Evolutionary conservation across 345 rosid genomes (phyloP), one percentile per base, ranked within the genome.

Genomic region (Cardiospermum halicacabum): DNA sequence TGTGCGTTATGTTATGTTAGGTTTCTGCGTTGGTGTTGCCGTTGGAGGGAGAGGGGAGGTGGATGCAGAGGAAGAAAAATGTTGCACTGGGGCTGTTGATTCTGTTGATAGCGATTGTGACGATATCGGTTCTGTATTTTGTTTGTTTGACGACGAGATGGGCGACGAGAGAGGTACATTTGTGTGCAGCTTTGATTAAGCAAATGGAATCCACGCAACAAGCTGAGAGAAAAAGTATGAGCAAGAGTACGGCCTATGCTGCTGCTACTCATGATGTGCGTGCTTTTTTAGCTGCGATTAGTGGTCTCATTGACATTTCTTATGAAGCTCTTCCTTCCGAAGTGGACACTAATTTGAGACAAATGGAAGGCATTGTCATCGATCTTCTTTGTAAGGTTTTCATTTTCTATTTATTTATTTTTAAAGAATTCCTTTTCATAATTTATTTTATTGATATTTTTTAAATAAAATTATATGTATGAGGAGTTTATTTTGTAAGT

Each of bases 221-320:
- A 37, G 96, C 97, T 1, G 84, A 87, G 75, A 65, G 85, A 58
- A 90, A 90, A 63, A 86, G 89, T 60, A 85, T 81, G 86, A 85
- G 82, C 65, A 93, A 86, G 81, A 85, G 86, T 71, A 71, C 69
- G 30, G 94, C 87, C 1, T 83, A 88, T 53, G 86, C 94, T 37
- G 79, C 64, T 21, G 97, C 94, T 16, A 88, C 89, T 72, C 98
- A 93, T 18, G 96, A 93, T 50, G 84, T 90, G 71, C 81, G 95
- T 0, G 82, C 86, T 2, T 66, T 82, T 1, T 68, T 92, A 24
- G 91, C 96, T 0, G 86, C 81, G 16, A 82, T 92, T 42, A 79
- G 68, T 3, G 89, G 89, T 40, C 68, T 84, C 47, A 83, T 87
- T 21, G 81, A 84, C 13, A 7, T 84, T 42, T 75, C 82, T 53